Evolutionary conservation across 2,329 filamentous ascomycete genomes (phyloP).

Genomic region (Thermoascus crustaceus): DNA sequence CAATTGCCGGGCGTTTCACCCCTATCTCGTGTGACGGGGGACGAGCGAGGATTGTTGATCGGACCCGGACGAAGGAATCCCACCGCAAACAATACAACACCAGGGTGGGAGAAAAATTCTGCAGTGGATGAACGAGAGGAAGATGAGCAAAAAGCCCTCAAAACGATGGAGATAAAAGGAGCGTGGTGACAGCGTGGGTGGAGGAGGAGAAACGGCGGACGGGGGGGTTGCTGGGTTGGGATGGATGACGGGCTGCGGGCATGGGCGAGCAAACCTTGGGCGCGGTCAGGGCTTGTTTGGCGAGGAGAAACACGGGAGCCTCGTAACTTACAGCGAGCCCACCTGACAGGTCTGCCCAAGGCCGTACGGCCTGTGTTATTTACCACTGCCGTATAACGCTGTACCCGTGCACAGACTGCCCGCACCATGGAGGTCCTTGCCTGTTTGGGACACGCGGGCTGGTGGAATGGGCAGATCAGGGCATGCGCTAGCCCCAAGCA

Average conservation of each 20-base stretch:
- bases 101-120: too few species aligned
- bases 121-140: background rate
- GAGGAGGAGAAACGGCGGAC: background rate
- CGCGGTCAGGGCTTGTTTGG: too few species aligned
- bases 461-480: too few species aligned
- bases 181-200: constrained; percentile 1
- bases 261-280: too few species aligned
- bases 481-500: too few species aligned
- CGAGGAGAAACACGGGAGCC: too few species aligned
- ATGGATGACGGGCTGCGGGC: background rate
- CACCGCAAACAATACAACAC: background rate
- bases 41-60: background rate
- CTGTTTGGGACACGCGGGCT: background rate
- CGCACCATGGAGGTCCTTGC: background rate
- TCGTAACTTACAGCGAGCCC: too few species aligned
- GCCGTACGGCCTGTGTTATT: too few species aligned
- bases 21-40: constrained; percentile 2
- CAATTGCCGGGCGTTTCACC: constrained; percentile 6
- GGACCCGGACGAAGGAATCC: background rate
- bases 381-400: background rate
- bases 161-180: background rate
- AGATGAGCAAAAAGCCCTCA: constrained; percentile 2
- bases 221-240: background rate
- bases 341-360: too few species aligned
- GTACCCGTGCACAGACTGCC: background rate